Percentiles rank a stretch among this genome's conserved stretches.
phyloP scores from a whole-genome alignment of 83 land plant species.

The Diphasiastrum complanatum region DNA sequence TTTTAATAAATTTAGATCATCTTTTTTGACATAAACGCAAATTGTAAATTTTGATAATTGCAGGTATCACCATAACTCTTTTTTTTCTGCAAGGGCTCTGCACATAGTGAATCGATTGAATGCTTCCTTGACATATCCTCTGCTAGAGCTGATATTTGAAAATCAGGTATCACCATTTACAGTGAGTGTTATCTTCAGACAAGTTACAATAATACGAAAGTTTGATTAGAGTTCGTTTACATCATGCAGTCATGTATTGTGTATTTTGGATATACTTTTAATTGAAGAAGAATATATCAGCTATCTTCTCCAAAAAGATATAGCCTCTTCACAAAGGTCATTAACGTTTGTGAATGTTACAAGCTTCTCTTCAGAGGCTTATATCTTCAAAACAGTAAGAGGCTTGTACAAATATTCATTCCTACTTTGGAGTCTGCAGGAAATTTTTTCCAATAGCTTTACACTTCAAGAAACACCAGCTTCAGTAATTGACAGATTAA shows the following conservation, averaged over 20 bases:
- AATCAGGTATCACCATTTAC: constrained; percentile 44
- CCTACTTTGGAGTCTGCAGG: constrained; percentile 42
- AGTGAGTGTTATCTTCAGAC: neutral
- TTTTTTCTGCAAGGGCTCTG: constrained; percentile 50
- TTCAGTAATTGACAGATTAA: constrained; percentile 21
- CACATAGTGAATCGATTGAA: constrained; percentile 46
- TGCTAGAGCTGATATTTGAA: constrained; percentile 52
- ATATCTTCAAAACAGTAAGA: no score
- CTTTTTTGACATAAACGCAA: no score
- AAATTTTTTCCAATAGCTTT: constrained; percentile 37
- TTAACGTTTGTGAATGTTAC: no score
- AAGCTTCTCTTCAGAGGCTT: no score
- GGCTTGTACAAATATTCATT: neutral
- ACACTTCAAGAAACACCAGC: constrained; percentile 36
- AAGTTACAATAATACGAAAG: constrained; percentile 1
- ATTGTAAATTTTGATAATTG: no score
- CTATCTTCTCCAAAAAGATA: no score
- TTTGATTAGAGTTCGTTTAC: neutral
- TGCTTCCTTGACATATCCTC: constrained; percentile 39
- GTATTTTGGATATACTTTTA: no score
- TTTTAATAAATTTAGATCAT: no score
- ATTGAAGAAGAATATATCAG: no score
- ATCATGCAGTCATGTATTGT: no score
- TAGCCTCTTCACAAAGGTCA: no score
- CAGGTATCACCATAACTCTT: constrained; percentile 70